A percentile compares a stretch with the other conserved stretches of the same genome.
phyloP scores from a whole-genome alignment of 2,329 filamentous ascomycete genomes.

The Gremmenia infestans region DNA sequence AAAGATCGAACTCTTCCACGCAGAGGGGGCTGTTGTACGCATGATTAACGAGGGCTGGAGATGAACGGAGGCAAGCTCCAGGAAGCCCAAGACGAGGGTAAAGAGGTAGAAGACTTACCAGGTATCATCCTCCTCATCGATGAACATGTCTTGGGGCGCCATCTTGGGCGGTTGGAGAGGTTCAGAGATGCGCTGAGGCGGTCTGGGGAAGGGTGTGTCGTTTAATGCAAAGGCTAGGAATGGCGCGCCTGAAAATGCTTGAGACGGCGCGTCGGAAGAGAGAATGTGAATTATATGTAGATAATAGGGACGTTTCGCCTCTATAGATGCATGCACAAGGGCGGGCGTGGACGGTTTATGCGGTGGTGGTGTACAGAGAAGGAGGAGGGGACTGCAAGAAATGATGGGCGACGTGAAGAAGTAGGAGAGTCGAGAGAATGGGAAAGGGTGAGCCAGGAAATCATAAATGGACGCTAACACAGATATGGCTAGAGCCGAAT shows the following conservation, averaged over 20 bases:
- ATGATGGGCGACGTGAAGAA: not conserved
- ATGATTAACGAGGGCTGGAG: constrained; percentile 22
- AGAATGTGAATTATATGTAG: not conserved
- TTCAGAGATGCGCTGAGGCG: constrained; percentile 6
- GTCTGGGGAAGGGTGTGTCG: constrained; percentile 10
- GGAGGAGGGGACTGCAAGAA: not conserved
- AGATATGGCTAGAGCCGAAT: too few relatives aligned
- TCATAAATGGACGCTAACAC: too few relatives aligned
- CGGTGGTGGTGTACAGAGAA: not conserved
- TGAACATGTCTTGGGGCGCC: constrained; percentile 64
- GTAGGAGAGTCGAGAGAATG: not conserved
- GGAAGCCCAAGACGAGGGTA: not conserved
- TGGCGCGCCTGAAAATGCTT: constrained; percentile 8
- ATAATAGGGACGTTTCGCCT: not conserved
- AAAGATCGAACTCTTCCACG: constrained; percentile 97
- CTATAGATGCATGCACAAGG: not conserved
- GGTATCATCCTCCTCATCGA: constrained; percentile 66
- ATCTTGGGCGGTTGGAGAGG: constrained; percentile 36
- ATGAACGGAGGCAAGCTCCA: not conserved
- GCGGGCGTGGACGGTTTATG: not conserved
- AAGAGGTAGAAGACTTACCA: constrained; percentile 45
- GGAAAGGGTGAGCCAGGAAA: not conserved
- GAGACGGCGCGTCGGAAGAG: constrained; percentile 16
- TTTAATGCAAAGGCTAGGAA: not conserved
- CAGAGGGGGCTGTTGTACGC: constrained; percentile 73